Percentiles rank a stretch among this genome's conserved stretches.
Conservation (phyloP, 495 filamentous ascomycete species). For the Hypomontagnella monticulosa region DNA sequence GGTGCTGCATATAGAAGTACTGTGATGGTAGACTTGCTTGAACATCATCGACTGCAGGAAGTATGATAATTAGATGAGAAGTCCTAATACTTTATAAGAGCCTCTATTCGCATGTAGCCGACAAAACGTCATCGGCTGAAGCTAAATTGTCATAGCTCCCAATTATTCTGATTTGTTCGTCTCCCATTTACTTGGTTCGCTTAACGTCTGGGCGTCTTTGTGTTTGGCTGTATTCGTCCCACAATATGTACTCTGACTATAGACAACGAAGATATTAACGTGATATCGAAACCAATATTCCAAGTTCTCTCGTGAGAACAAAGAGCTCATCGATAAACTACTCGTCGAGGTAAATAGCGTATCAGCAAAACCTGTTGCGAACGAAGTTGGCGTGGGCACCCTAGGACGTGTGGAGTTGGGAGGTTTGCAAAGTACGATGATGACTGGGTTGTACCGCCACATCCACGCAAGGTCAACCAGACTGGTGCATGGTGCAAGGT, state of each 20-base stretch:
- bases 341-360: slow-evolving; percentile 13
- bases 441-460: slow-evolving; percentile 24
- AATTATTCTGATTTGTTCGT: too few species aligned
- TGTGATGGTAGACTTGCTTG: too few species aligned
- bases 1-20: slow-evolving; percentile 1
- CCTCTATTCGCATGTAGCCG: too few species aligned
- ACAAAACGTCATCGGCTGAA: too few species aligned
- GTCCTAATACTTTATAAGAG: too few species aligned
- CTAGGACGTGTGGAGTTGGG: slow-evolving; percentile 1
- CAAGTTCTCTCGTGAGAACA: not conserved
- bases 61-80: too few species aligned
- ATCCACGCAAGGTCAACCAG: slow-evolving; percentile 8
- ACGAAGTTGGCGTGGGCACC: not conserved
- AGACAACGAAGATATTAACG: not conserved
- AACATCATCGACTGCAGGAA: too few species aligned
- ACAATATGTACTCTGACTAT: too few species aligned
- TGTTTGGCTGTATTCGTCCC: not conserved
- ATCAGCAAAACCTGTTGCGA: slow-evolving; percentile 1
- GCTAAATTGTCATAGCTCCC: too few species aligned
- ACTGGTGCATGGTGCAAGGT: not conserved
- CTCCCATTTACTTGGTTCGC: not conserved
- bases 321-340: slow-evolving; percentile 3
- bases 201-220: not conserved
- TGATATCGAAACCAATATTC: not conserved
- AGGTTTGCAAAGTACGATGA: slow-evolving; percentile 4